Evolutionary conservation across 2,329 filamentous ascomycete species (phyloP).

Genomic region (Epichloe hybrida): DNA sequence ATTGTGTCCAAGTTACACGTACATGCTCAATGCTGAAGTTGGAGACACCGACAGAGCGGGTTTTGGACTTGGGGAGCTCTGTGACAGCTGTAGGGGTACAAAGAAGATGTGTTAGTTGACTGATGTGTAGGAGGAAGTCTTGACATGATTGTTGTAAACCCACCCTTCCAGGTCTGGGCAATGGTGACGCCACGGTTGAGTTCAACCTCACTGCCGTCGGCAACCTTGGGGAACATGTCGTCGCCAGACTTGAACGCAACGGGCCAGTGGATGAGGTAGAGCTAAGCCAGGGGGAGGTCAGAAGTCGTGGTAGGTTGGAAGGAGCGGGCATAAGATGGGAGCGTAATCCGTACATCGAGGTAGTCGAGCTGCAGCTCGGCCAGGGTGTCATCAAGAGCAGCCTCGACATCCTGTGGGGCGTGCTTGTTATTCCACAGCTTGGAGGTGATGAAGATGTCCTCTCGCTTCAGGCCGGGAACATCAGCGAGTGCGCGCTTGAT

Average conservation of each 20-base stretch:
- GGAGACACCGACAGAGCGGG: constrained; percentile 56
- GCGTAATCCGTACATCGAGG: constrained; percentile 37
- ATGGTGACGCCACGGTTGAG: constrained; percentile 31
- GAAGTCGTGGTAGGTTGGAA: neutral
- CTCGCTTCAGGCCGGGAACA: constrained; percentile 37
- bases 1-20: constrained; percentile 7
- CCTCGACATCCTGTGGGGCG: constrained; percentile 44
- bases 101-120: neutral
- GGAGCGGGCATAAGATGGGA: neutral
- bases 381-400: constrained; percentile 41
- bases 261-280: constrained; percentile 54
- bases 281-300: constrained; percentile 15
- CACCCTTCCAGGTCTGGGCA: constrained; percentile 31
- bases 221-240: constrained; percentile 31
- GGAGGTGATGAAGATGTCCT: constrained; percentile 50
- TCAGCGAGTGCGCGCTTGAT: constrained; percentile 33
- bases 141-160: neutral
- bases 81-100: constrained; percentile 26
- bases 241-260: constrained; percentile 28
- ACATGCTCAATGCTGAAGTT: constrained; percentile 52
- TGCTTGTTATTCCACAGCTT: constrained; percentile 52
- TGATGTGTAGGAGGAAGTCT: neutral
- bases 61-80: constrained; percentile 46
- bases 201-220: constrained; percentile 20
- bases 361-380: constrained; percentile 43